Evolutionary conservation across 164 flowering plant genomes (phyloP).

Genomic region (Magnolia sinica): DNA sequence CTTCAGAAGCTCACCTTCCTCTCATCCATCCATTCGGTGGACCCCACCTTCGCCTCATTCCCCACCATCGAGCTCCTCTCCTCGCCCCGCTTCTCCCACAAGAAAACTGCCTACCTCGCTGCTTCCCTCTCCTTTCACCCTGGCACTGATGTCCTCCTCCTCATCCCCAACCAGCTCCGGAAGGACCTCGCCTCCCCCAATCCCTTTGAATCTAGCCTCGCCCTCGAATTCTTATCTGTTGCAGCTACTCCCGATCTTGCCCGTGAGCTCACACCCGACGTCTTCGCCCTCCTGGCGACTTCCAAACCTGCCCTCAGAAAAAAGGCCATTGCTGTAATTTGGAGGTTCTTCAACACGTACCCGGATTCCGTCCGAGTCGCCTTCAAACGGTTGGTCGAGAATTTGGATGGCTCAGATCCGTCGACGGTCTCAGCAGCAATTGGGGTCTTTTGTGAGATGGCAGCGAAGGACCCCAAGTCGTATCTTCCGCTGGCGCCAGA

Average conservation of each 20-base stretch:
- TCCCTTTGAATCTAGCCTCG: conserved; percentile 60
- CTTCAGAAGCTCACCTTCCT: conserved; percentile 82
- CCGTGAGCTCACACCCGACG: conserved; percentile 69
- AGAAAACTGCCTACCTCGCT: conserved; percentile 67
- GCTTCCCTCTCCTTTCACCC: conserved; percentile 69
- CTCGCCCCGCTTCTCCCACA: conserved; percentile 52
- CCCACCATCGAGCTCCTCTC: conserved; percentile 73
- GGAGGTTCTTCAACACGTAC: conserved; percentile 59
- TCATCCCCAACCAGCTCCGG: conserved; percentile 79
- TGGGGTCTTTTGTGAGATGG: conserved; percentile 86
- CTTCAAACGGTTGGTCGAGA: conserved; percentile 86
- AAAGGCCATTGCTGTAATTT: conserved; percentile 59
- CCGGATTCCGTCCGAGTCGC: conserved; percentile 86
- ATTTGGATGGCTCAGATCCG: conserved; percentile 61
- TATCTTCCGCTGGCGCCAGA: conserved; percentile 90
- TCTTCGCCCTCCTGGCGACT: conserved; percentile 56
- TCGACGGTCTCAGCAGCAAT: conserved; percentile 54
- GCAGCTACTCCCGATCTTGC: conserved; percentile 61
- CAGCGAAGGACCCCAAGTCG: conserved; percentile 50
- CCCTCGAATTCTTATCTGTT: conserved; percentile 60
- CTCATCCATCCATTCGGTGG: conserved; percentile 50
- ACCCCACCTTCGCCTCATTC: conserved; percentile 85
- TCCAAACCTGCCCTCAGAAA: conserved; percentile 49
- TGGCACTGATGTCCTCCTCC: conserved; percentile 62
- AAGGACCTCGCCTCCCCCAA: conserved; percentile 64